A percentile compares a stretch with the other conserved stretches of the same genome.
phyloP scores from a whole-genome alignment of 495 filamentous ascomycete genomes.

The Margaritispora aquatica region DNA sequence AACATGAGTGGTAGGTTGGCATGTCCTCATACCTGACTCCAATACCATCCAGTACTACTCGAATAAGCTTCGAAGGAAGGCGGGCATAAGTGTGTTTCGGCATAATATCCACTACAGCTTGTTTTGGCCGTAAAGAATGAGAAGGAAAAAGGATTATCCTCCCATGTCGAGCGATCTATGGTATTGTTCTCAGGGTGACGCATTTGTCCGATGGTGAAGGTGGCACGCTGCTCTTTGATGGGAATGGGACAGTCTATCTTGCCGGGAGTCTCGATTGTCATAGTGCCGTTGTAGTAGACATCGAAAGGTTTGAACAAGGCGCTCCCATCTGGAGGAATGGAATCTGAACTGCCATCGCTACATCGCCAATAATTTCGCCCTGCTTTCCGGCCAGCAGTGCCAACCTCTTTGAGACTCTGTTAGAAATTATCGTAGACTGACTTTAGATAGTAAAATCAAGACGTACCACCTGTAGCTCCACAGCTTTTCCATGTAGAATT shows the following conservation, averaged over 20 bases:
- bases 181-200: neutral
- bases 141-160: neutral
- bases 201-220: neutral
- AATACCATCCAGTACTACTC: neutral
- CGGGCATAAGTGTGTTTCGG: neutral
- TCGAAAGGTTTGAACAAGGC: neutral
- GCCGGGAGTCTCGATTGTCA: neutral
- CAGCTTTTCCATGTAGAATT: neutral
- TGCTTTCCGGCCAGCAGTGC: neutral
- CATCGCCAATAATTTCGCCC: neutral
- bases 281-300: neutral
- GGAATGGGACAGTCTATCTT: neutral
- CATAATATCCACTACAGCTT: neutral
- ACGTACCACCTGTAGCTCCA: neutral
- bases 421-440: neutral
- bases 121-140: neutral
- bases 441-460: neutral
- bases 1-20: neutral
- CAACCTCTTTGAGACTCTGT: neutral
- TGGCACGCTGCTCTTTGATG: neutral
- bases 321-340: neutral
- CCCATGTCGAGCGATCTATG: neutral
- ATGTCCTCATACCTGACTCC: neutral
- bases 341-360: neutral
- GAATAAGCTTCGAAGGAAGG: neutral